Evolutionary conservation across 2,329 filamentous ascomycete genomes (phyloP).

Genomic region (Grosmannia clavigera): DNA sequence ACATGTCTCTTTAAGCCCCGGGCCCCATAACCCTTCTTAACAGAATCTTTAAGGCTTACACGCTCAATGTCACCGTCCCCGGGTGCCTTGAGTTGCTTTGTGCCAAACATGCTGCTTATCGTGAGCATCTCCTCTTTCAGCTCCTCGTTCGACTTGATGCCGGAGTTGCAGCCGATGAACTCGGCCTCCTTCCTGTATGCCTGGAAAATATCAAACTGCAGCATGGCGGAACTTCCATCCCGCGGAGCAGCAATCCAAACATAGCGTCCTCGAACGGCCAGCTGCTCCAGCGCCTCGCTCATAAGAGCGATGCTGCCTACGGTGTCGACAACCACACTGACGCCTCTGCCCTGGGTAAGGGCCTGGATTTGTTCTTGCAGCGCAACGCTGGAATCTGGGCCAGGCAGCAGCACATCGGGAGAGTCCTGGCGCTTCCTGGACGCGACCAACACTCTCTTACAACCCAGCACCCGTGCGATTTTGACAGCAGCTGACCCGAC

Average conservation of each 20-base stretch:
- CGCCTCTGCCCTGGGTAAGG: neutral
- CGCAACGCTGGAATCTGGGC: neutral
- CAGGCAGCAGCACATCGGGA: neutral
- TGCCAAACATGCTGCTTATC: neutral
- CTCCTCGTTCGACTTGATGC: neutral
- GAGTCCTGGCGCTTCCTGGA: neutral
- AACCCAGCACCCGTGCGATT: neutral
- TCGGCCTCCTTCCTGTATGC: constrained; percentile 1
- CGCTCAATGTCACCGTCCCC: neutral
- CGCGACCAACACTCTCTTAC: neutral
- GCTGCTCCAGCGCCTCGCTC: neutral
- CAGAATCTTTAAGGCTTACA: neutral
- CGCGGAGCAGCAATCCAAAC: neutral
- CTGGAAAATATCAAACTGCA: neutral
- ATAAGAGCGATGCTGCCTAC: neutral
- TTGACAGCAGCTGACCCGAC: neutral
- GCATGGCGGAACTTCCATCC: neutral
- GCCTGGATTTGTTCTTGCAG: neutral
- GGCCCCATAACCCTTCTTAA: neutral
- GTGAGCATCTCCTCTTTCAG: neutral
- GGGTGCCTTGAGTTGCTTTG: neutral
- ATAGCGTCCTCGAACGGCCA: neutral
- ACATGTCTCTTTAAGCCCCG: neutral
- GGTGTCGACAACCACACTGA: neutral
- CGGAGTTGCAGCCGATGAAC: neutral